A percentile compares a stretch with the other conserved stretches of the same genome.
These are phyloP conservation scores for Lactifluus pinguis DNA, from an alignment of 768 basidiomycete genomes.

Conservation along the genomic window DNA sequence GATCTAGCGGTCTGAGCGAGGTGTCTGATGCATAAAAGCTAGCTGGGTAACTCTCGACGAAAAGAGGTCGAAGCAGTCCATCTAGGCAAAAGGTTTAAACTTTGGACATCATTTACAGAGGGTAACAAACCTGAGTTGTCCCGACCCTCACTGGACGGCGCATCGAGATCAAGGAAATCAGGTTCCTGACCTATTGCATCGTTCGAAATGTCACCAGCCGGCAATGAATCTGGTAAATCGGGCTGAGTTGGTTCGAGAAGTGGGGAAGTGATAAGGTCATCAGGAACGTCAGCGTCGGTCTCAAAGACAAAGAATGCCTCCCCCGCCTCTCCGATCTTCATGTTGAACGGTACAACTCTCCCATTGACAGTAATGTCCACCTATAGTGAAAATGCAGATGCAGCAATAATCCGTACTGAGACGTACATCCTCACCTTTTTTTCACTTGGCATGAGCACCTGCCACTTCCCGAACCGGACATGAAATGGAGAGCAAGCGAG, in stretches of 20 bases:
- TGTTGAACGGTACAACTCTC: slow-evolving; percentile 76
- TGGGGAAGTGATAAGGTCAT: slow-evolving; percentile 89
- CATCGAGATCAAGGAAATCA: slow-evolving; percentile 81
- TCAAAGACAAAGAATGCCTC: slow-evolving; percentile 99
- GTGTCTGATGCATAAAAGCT: not conserved
- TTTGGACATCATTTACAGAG: not conserved
- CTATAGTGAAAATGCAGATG: slow-evolving; percentile 30
- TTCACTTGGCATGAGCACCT: slow-evolving; percentile 86
- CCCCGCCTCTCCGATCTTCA: slow-evolving; percentile 99
- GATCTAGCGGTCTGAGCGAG: not conserved
- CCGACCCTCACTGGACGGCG: slow-evolving; percentile 19
- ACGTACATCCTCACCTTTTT: slow-evolving; percentile 57
- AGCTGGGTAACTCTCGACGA: not conserved
- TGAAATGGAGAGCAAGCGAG: slow-evolving; percentile 94
- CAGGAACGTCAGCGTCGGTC: slow-evolving; percentile 90
- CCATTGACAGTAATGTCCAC: slow-evolving; percentile 88
- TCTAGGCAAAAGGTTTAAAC: slow-evolving; percentile 17
- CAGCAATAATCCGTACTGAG: not conserved
- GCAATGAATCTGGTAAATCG: slow-evolving; percentile 24
- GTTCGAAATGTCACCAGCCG: slow-evolving; percentile 20
- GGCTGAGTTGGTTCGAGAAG: slow-evolving; percentile 58
- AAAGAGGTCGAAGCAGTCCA: not conserved
- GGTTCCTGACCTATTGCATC: slow-evolving; percentile 41
- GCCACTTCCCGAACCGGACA: slow-evolving; percentile 95
- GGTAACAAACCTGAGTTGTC: not conserved